Evolutionary conservation across 140 eudicot genomes (phyloP).

Genomic region (Anethum foeniculum): DNA sequence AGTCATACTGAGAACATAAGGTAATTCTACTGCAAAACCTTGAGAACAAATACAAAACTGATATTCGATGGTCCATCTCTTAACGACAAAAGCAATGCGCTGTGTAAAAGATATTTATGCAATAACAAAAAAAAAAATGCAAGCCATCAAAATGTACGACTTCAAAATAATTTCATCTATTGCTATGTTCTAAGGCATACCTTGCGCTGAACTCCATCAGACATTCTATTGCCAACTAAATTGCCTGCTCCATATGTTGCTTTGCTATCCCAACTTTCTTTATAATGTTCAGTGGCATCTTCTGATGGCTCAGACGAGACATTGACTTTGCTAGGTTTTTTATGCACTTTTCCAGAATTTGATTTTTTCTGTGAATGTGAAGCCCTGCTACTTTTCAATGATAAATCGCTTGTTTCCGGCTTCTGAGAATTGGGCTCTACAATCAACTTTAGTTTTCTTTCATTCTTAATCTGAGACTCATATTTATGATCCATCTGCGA

Average conservation of each 20-base stretch:
- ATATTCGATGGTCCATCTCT: not conserved
- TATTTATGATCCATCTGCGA: constrained; percentile 45
- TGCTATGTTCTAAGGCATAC: constrained; percentile 29
- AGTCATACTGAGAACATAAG: not conserved
- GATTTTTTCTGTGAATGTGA: constrained; percentile 40
- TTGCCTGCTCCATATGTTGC: constrained; percentile 22
- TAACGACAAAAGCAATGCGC: not conserved
- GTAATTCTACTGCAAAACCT: not conserved
- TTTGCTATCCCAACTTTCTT: constrained; percentile 47
- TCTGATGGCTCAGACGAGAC: constrained; percentile 32
- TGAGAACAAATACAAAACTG: not conserved
- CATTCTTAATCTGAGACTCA: constrained; percentile 30
- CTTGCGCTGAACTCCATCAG: constrained; percentile 74
- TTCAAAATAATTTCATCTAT: not conserved
- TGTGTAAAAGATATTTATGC: not conserved
- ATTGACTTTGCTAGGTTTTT: constrained; percentile 47
- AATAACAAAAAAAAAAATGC: not conserved
- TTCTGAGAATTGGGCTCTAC: constrained; percentile 38
- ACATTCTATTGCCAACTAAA: constrained; percentile 41
- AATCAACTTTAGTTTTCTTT: constrained; percentile 33
- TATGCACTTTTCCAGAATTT: constrained; percentile 33
- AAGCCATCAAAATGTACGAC: not conserved
- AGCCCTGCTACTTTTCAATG: constrained; percentile 41
- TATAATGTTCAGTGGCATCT: constrained; percentile 33
- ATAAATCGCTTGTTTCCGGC: constrained; percentile 36